Base-by-base conservation (phyloP, 1,284 basidiomycete genomes). In the Naganishia albida region DNA sequence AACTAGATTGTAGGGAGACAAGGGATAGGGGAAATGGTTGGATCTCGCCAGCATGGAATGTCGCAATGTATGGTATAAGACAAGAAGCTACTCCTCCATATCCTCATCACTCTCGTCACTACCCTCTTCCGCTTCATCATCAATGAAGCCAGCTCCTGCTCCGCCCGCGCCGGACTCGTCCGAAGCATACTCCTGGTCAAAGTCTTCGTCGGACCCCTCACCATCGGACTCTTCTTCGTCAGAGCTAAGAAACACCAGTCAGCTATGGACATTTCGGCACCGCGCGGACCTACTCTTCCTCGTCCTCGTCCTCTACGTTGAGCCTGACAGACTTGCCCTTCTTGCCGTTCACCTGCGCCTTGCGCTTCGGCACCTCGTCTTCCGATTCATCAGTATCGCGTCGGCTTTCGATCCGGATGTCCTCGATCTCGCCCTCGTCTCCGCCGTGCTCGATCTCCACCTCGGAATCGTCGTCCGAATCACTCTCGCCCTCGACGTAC, bases 371-470 rank as follows among this genome's bases (percentile, higher is more conserved):
- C 8, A 28, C 64, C 23, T 42, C 50, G 12, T 64, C 55, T 15
- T 64, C 62, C 3, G 64, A 64, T 18, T 63, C 67, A 20, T 67
- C 67, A 62, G 62, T 62, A 64, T 68, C 56, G 67, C 71, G 56
- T 63, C 67, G 49, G 64, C 62, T 65, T 60, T 70, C 54, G 67
- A 71, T 69, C 65, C 70, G 69, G 55, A 72, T 66, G 18, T 71
- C 64, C 46, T 70, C 67, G 20, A 68, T 59, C 66, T 70, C 63
- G 34, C 63, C 67, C 30, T 60, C 63, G 16, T 65, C 67, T 26
- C 62, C 64, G 34, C 59, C 64, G 12, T 55, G 50, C 39, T 66
- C 64, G 15, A 65, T 65, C 55, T 68, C 67, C n/a, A 62, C 59
- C 15, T 65, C 63, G 8, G 16, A 38, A 16, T 66, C 65, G 43